Evolutionary conservation across 192 early-diverging fungal species (phyloP).

Genomic region (Glomus cerebriforme): DNA sequence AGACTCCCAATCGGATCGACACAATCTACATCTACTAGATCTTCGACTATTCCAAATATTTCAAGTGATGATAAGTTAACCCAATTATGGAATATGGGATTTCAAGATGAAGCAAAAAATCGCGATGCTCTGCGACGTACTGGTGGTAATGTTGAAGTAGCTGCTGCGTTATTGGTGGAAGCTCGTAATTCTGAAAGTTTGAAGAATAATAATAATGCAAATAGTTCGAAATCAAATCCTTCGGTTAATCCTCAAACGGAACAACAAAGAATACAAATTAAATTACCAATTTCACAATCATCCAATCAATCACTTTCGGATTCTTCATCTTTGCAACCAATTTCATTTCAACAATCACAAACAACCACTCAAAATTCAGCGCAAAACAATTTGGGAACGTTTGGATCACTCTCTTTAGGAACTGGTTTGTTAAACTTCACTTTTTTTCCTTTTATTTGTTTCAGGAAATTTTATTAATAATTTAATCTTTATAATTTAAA

Average conservation of each 20-base stretch:
- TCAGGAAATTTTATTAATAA: neutral
- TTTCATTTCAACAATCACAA: neutral
- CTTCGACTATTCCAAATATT: slow-evolving; percentile 23
- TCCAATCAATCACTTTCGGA: neutral
- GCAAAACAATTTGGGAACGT: neutral
- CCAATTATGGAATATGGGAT: slow-evolving; percentile 73
- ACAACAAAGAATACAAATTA: slow-evolving; percentile 14
- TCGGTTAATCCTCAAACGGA: neutral
- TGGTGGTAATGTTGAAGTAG: slow-evolving; percentile 76
- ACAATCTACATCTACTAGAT: neutral
- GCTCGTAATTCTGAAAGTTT: neutral
- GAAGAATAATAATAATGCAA: neutral
- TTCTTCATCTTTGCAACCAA: neutral
- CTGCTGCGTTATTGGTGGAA: slow-evolving; percentile 64
- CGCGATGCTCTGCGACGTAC: slow-evolving; percentile 67
- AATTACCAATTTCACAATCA: slow-evolving; percentile 20
- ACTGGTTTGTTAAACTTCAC: neutral
- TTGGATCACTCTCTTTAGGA: neutral
- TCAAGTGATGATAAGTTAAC: slow-evolving; percentile 57
- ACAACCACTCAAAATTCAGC: neutral
- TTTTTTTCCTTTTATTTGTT: neutral
- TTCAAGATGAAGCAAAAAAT: slow-evolving; percentile 67
- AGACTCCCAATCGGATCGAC: slow-evolving; percentile 31
- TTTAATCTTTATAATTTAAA: neutral
- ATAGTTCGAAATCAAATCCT: neutral